These are phyloP conservation scores for Omphalea diandra DNA, from an alignment of 441 rosid species.

Conservation along the genomic window DNA sequence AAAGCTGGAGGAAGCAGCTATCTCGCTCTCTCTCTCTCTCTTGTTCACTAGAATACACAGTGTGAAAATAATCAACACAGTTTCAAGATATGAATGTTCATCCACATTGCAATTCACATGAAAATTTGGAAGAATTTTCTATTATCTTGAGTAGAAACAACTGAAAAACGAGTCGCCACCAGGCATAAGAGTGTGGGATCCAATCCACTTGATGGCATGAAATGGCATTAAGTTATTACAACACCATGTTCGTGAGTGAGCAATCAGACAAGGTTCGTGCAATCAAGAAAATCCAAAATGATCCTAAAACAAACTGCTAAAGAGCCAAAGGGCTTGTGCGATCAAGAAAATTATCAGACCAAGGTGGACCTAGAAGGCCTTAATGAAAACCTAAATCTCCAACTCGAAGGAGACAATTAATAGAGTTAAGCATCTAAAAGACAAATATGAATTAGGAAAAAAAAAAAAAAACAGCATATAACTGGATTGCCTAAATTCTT, in stretches of 20 bases:
- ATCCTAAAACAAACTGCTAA: too few relatives aligned
- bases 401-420: neutral
- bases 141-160: neutral
- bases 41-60: neutral
- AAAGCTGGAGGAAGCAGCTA: neutral
- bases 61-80: neutral
- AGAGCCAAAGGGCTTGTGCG: neutral
- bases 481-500: neutral
- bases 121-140: neutral
- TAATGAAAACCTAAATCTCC: neutral
- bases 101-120: neutral
- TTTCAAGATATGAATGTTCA: neutral
- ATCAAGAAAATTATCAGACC: neutral
- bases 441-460: neutral
- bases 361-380: neutral
- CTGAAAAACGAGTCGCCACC: neutral
- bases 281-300: too few relatives aligned
- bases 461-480: neutral
- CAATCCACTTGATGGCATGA: neutral
- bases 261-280: neutral
- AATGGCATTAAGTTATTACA: conserved; percentile 1
- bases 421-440: too few relatives aligned
- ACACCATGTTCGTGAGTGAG: neutral
- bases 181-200: neutral
- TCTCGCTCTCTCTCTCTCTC: too few relatives aligned